Base-by-base conservation (phyloP, 176 grass and related monocot genomes). In the Musa beccarii region DNA sequence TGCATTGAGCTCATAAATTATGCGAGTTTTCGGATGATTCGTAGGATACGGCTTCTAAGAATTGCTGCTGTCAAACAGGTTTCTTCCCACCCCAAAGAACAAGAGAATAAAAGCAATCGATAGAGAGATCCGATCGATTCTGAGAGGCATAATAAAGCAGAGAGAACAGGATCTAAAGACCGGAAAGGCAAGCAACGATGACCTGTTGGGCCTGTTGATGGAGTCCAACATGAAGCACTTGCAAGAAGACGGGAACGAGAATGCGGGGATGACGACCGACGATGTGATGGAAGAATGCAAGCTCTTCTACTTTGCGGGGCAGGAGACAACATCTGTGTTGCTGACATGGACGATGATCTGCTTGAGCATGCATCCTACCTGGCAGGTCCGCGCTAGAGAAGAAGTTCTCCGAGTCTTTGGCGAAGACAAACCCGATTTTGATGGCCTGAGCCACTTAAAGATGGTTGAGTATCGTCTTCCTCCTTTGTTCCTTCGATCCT, bases 241-340 rank as follows among this genome's bases (percentile, higher is more conserved):
- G 5, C 66, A 56, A 29, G 83, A 63, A 26, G 24, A 89, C 5
- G 87, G 92, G 15, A 84, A 86, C 29, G 54, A 81, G 3, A 66
- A 50, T 34, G 55, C 51, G 25, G 78, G 72, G 49, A 82, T 96
- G 73, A 89, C 78, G 2, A 71, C 75, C 8, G 92, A 87, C 9
- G 87, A 96, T 6, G 75, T 96, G 74, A 92, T 92, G 2, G 82
- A 77, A 15, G 89, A 96, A 73, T 96, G 89, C 84, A 89, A 84
- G 81, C 0, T 92, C 20, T 92, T 96, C 84, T 96, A 96, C 84
- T 92, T 96, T 34, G 92, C 89, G 1, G 92, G 92, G 59, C 79
- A 83, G 13, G 92, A 92, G 81, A 86, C 89, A 1, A 92, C 87
- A 0, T 71, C 83, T 1, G 80, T 89, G 2, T 76, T 92, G 12